Percentiles rank a stretch among this genome's conserved stretches.
Conservation (phyloP, 1,284 basidiomycete species). For the Trichosporon ovoides region DNA sequence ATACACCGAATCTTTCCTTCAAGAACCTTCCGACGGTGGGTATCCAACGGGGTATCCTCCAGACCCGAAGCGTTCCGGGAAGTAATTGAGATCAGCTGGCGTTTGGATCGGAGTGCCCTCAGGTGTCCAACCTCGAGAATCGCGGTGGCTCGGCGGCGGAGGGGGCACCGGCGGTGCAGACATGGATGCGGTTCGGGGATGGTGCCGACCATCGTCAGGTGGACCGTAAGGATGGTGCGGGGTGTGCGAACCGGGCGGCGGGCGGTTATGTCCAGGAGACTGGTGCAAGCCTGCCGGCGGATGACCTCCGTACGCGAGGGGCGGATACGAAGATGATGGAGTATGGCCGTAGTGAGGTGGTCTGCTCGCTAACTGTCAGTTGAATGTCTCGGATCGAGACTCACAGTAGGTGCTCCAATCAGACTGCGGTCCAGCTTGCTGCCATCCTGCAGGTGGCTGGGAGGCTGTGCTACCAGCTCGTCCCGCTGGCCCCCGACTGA, state of each 20-base stretch:
- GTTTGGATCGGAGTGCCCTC: background rate
- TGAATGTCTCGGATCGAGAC: background rate
- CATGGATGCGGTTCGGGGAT: background rate
- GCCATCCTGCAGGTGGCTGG: slow-evolving; percentile 2
- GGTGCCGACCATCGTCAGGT: background rate
- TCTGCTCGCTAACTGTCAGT: background rate
- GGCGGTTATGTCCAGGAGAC: background rate
- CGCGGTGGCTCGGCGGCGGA: background rate
- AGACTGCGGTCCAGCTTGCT: background rate
- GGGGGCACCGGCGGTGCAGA: background rate
- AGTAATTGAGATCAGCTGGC: background rate
- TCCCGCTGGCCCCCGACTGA: background rate
- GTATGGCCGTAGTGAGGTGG: background rate
- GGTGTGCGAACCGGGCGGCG: slow-evolving; percentile 8
- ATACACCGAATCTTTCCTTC: slow-evolving; percentile 5
- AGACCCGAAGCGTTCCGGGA: background rate
- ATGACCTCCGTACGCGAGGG: background rate
- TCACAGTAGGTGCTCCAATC: background rate
- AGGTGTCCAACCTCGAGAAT: slow-evolving; percentile 10
- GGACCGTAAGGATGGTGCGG: background rate
- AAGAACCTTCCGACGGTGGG: background rate
- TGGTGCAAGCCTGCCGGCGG: background rate
- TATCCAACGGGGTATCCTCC: background rate
- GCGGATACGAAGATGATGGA: background rate
- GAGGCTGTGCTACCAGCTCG: background rate